Conservation (phyloP, 129 eudicot species). For the Artemisia tridentata region DNA sequence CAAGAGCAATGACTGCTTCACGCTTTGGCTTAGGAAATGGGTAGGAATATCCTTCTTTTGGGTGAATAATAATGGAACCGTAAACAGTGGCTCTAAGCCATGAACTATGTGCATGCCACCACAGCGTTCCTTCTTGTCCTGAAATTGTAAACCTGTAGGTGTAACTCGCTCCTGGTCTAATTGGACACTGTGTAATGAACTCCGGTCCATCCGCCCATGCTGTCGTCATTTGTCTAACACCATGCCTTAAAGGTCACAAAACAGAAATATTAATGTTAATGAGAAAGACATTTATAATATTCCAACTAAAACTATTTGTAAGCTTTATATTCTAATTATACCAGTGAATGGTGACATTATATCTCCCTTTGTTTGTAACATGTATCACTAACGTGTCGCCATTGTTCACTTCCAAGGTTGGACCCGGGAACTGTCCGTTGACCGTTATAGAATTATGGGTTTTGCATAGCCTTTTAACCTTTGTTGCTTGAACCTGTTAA, state of each 20-base stretch:
- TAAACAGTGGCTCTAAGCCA: conserved; percentile 96
- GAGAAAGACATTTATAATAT: conserved; percentile 1
- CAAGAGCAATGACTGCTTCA: conserved; percentile 69
- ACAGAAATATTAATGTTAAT: background rate
- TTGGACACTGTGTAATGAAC: conserved; percentile 93
- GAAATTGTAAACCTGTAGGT: conserved; percentile 74
- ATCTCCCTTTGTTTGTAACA: conserved; percentile 76
- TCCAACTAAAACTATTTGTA: background rate
- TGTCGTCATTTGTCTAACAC: conserved; percentile 77
- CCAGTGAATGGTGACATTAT: conserved; percentile 96
- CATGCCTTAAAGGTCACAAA: conserved; percentile 59
- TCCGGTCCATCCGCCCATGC: conserved; percentile 99
- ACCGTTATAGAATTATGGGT: conserved; percentile 75
- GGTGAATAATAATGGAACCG: conserved; percentile 78
- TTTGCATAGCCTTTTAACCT: conserved; percentile 90
- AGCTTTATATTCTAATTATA: conserved; percentile 21
- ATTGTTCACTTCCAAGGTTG: conserved; percentile 78
- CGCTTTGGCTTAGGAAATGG: conserved; percentile 86
- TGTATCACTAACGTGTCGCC: conserved; percentile 80
- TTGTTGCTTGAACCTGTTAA: conserved; percentile 71
- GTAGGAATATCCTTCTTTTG: conserved; percentile 65
- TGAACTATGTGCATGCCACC: conserved; percentile 99
- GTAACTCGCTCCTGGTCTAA: conserved; percentile 92
- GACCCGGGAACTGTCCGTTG: conserved; percentile 90
- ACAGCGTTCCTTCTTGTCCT: conserved; percentile 92